Percentiles rank a stretch among this genome's conserved stretches.
Conservation (phyloP, 1,284 basidiomycete species). For the Austroboletus novae-zelandiae region DNA sequence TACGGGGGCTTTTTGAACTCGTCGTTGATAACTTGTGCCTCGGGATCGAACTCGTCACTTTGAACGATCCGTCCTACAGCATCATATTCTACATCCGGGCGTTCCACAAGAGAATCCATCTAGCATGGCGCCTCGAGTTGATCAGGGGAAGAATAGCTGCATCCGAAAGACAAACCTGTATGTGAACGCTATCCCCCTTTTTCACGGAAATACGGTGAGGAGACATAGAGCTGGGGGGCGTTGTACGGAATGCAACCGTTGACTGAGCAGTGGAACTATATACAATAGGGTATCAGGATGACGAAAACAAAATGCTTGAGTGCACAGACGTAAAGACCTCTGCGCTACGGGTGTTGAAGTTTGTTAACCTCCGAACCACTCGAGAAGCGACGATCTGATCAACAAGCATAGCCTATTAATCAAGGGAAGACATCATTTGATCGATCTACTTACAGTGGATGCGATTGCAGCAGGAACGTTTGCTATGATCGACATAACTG, state of each 20-base stretch:
- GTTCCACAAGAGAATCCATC: slow-evolving; percentile 61
- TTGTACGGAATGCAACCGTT: slow-evolving; percentile 39
- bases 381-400: slow-evolving; percentile 77
- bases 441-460: slow-evolving; percentile 49
- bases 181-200: slow-evolving; percentile 43
- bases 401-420: slow-evolving; percentile 25
- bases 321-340: slow-evolving; percentile 55
- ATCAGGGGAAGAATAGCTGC: not conserved
- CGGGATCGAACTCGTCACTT: slow-evolving; percentile 47
- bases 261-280: slow-evolving; percentile 35
- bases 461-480: slow-evolving; percentile 72
- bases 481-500: slow-evolving; percentile 72
- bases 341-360: slow-evolving; percentile 49
- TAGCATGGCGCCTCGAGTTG: slow-evolving; percentile 14
- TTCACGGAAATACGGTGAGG: slow-evolving; percentile 34
- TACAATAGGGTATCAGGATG: not conserved
- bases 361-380: slow-evolving; percentile 62
- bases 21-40: slow-evolving; percentile 52
- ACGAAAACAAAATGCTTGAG: not conserved
- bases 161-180: slow-evolving; percentile 42
- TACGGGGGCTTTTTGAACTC: slow-evolving; percentile 66
- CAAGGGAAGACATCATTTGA: accelerated
- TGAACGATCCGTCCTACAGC: slow-evolving; percentile 46
- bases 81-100: slow-evolving; percentile 48
- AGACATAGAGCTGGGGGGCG: slow-evolving; percentile 24